Conservation (phyloP, 169 alveolate species). For the Cryptosporidium tyzzeri region DNA sequence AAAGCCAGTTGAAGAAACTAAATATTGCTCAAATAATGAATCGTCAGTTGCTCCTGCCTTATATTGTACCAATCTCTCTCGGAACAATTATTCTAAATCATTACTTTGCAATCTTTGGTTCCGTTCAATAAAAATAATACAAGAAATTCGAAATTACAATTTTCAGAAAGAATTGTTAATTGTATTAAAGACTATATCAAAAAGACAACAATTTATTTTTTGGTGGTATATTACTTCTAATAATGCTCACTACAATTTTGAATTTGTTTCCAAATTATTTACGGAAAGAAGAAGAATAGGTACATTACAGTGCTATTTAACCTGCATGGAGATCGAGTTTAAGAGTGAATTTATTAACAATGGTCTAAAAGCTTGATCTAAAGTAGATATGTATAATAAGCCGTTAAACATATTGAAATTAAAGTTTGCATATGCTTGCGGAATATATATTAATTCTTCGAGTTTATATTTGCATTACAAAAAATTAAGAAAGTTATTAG, state of each 20-base stretch:
- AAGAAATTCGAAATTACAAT: neutral
- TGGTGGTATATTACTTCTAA: conserved; percentile 27
- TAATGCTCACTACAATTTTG: neutral
- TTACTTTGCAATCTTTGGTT: neutral
- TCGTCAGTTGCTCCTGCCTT: neutral
- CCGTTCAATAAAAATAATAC: neutral
- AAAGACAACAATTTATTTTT: conserved; percentile 8
- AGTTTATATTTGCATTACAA: too few species aligned
- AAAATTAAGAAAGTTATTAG: too few species aligned
- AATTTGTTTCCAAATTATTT: conserved; percentile 13
- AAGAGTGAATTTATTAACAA: neutral
- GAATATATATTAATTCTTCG: neutral
- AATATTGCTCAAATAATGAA: neutral
- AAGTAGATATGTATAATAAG: neutral
- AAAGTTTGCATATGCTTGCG: neutral
- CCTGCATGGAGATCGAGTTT: conserved; percentile 28
- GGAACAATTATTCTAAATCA: neutral
- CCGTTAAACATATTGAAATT: too few species aligned
- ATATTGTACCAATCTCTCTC: neutral
- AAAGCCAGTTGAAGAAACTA: neutral
- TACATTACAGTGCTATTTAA: conserved; percentile 16
- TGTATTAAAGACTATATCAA: conserved; percentile 14
- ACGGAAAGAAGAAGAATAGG: conserved; percentile 31
- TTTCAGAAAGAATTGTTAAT: conserved; percentile 13
- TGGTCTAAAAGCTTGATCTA: neutral